These are phyloP conservation scores for Apiospora koreana DNA, from an alignment of 2,329 filamentous ascomycete species.

Conservation along the genomic window DNA sequence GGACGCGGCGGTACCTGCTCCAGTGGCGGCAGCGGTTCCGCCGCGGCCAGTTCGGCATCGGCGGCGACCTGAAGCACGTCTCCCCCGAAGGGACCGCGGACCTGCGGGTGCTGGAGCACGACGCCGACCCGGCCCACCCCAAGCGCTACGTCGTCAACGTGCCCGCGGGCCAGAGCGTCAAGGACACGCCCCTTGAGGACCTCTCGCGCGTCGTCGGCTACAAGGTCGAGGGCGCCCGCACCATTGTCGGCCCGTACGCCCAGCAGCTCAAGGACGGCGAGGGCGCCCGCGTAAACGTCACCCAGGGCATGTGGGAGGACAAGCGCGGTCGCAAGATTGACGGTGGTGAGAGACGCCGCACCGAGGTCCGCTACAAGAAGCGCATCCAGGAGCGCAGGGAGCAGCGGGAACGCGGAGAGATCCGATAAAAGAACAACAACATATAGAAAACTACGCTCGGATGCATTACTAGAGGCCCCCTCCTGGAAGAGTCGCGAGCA, in stretches of 20 bases:
- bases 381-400: conserved; percentile 78
- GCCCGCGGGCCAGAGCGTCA: conserved; percentile 44
- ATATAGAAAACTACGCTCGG: not conserved
- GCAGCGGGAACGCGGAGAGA: conserved; percentile 39
- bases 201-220: conserved; percentile 63
- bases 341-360: conserved; percentile 88
- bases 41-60: conserved; percentile 74
- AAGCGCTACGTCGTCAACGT: conserved; percentile 58
- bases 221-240: conserved; percentile 66
- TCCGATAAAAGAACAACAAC: conserved; percentile 14
- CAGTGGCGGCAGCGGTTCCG: conserved; percentile 86
- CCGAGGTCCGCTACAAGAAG: conserved; percentile 85
- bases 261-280: conserved; percentile 65
- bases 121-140: conserved; percentile 40
- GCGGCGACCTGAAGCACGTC: conserved; percentile 79
- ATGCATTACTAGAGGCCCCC: not conserved
- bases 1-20: conserved; percentile 80
- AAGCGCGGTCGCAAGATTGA: conserved; percentile 88
- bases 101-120: conserved; percentile 48
- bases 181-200: conserved; percentile 35
- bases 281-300: conserved; percentile 67
- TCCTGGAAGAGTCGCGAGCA: not conserved
- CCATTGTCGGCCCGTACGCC: conserved; percentile 75
- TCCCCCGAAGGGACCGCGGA: conserved; percentile 51
- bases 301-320: conserved; percentile 93